Evolutionary conservation across 2,329 filamentous ascomycete species (phyloP), one percentile per base, ranked within the genome.

Genomic region (Rutstroemia sp.): DNA sequence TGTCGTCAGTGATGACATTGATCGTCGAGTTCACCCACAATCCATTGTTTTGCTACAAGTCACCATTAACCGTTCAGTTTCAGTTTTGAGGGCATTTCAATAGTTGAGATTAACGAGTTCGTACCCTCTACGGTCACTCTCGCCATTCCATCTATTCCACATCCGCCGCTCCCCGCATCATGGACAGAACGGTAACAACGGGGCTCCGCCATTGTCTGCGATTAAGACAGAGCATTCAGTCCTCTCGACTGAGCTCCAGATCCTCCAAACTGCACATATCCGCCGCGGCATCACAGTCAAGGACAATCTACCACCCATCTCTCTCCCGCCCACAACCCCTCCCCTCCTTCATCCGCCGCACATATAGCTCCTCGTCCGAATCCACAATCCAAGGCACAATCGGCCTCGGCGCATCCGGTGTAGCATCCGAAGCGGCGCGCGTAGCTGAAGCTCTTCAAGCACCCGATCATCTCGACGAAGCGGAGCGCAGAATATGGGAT

Each of bases 401-500:
- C 3, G 53, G 47, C 2, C 12, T 10, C n/a, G 47, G 53, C 12
- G 25, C 37, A 12, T 30, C 49, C 9, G 53, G 53, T 10, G 47
- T 50, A 9, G 21, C 41, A n/a, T 25, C 19, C 8, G 51, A 53
- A 39, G 51, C 19, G 12, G 30, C 27, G 4, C 27, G 5, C 7
- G 19, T 23, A 17, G 39, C 37, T 19, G 47, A 56, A 17, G 12
- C n/a, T 17, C 30, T 53, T 2, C 16, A 52, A 23, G 48, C 49
- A 3, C 54, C 54, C n/a, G 23, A 46, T n/a, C 41, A 52, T 41
- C 49, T 56, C 8, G 54, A 56, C 12, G 48, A 34, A 12, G 48
- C 48, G 16, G 54, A 56, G 16, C 44, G 44, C 19, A 49, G 17
- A n/a, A 56, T 56, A 21, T 56, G 54, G 54, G 17, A 41, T 16